These are phyloP conservation scores for Apiotrichum laibachii DNA, from an alignment of 1,284 basidiomycete genomes.

Conservation along the genomic window DNA sequence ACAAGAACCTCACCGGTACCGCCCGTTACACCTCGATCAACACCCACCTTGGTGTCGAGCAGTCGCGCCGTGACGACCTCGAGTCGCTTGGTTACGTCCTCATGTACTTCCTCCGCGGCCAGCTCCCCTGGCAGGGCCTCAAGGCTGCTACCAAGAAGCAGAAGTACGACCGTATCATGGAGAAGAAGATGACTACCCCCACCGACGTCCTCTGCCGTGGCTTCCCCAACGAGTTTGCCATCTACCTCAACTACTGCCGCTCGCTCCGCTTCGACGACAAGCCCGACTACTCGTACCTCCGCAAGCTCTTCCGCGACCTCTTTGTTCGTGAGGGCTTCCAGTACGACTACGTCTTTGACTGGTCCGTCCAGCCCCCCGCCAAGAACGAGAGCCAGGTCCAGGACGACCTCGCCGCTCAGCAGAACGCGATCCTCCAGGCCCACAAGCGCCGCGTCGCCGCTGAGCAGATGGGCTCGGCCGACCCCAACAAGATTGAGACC, in stretches of 20 bases:
- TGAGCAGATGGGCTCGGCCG: slow-evolving; percentile 13
- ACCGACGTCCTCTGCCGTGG: slow-evolving; percentile 93
- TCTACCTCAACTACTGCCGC: slow-evolving; percentile 96
- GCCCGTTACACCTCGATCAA: slow-evolving; percentile 99
- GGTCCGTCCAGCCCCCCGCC: slow-evolving; percentile 71
- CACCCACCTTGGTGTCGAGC: slow-evolving; percentile 96
- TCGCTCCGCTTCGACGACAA: slow-evolving; percentile 97
- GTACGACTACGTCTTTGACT: slow-evolving; percentile 98
- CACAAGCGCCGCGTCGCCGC: slow-evolving; percentile 19
- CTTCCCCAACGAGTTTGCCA: slow-evolving; percentile 96
- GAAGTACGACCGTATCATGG: slow-evolving; percentile 99
- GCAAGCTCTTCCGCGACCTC: slow-evolving; percentile 96
- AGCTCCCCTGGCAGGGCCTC: slow-evolving; percentile 94
- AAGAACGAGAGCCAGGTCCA: slow-evolving; percentile 9
- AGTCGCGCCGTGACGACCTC: slow-evolving; percentile 91
- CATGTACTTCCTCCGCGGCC: slow-evolving; percentile 95
- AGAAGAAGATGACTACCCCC: slow-evolving; percentile 97
- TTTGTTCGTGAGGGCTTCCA: slow-evolving; percentile 96
- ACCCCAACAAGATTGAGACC: slow-evolving; percentile 26
- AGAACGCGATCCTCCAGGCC: slow-evolving; percentile 9
- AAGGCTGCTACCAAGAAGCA: slow-evolving; percentile 99
- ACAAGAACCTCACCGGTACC: slow-evolving; percentile 99
- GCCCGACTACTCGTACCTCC: slow-evolving; percentile 95
- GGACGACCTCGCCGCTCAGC: slow-evolving; percentile 4
- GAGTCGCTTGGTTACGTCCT: slow-evolving; percentile 95